Percentiles rank a stretch among this genome's conserved stretches.
Conservation (phyloP, 805 yeast species). For the Candida glaebosa region DNA sequence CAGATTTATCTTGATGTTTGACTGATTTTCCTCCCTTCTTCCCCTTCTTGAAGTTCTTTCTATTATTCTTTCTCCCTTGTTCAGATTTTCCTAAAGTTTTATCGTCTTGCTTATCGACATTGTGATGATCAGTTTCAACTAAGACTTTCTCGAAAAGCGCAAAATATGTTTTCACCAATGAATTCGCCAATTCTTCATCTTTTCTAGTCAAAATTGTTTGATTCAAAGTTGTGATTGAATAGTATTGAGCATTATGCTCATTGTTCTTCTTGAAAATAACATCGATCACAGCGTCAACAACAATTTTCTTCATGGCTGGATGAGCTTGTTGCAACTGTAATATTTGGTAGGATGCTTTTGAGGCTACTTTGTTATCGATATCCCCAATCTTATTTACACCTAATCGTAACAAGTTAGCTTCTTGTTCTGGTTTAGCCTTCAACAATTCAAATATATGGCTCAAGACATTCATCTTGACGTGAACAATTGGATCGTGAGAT, state of each 20-base stretch:
- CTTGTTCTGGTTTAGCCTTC: constrained; percentile 92
- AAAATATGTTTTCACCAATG: constrained; percentile 78
- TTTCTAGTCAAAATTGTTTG: constrained; percentile 83
- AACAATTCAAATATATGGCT: constrained; percentile 76
- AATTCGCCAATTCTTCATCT: constrained; percentile 80
- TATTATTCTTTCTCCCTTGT: constrained; percentile 51
- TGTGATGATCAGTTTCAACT: constrained; percentile 54
- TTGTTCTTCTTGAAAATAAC: constrained; percentile 64
- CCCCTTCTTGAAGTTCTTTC: constrained; percentile 75
- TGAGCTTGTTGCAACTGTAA: constrained; percentile 83
- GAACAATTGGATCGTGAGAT: constrained; percentile 87
- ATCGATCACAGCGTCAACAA: constrained; percentile 78
- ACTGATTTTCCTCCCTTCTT: constrained; percentile 86
- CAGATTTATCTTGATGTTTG: constrained; percentile 56
- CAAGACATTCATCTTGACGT: constrained; percentile 76
- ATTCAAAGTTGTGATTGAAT: constrained; percentile 81
- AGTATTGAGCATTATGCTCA: constrained; percentile 86
- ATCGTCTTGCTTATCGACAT: constrained; percentile 35
- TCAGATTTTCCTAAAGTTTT: constrained; percentile 49
- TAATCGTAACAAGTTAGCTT: constrained; percentile 79
- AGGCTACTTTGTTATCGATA: constrained; percentile 81
- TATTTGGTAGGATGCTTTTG: constrained; percentile 80
- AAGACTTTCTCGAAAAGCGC: constrained; percentile 81
- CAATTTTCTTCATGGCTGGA: constrained; percentile 89
- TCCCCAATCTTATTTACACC: constrained; percentile 96